These are phyloP conservation scores for Pseudogymnoascus sp. DNA, from an alignment of 2,329 filamentous ascomycete species.

Conservation along the genomic window DNA sequence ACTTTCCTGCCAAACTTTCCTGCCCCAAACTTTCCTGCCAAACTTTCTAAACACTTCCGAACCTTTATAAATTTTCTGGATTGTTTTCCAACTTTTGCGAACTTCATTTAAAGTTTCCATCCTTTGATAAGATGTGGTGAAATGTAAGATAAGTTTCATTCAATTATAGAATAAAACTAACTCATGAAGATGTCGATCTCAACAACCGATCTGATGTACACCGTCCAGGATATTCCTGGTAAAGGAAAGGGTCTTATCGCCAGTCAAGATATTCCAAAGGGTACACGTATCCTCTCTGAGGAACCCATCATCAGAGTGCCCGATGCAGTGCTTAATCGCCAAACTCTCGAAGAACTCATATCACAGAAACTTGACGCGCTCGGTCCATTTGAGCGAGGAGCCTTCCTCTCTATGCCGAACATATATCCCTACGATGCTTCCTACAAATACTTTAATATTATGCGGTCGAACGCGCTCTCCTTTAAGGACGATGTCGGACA, in stretches of 20 bases:
- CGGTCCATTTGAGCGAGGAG: not conserved
- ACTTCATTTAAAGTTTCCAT: not conserved
- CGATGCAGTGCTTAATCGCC: not conserved
- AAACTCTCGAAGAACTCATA: not conserved
- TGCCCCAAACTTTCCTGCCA: too few relatives aligned
- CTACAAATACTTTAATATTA: constrained; percentile 15
- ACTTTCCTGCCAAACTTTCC: too few relatives aligned
- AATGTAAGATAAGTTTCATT: not conserved
- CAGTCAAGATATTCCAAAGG: constrained; percentile 29
- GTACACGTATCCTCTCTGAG: constrained; percentile 37
- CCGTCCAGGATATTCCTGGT: constrained; percentile 15
- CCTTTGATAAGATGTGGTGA: not conserved
- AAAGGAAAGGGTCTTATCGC: constrained; percentile 39
- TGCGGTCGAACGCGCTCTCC: constrained; percentile 16
- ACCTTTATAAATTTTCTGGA: not conserved
- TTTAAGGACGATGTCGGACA: constrained; percentile 17
- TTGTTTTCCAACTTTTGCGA: not conserved
- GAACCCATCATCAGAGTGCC: constrained; percentile 30
- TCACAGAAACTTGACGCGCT: too few relatives aligned
- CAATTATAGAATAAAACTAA: not conserved
- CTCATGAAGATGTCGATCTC: not conserved
- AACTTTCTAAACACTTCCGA: too few relatives aligned
- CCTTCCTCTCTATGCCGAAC: not conserved
- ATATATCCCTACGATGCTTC: constrained; percentile 5
- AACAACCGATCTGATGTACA: not conserved